A percentile compares a stretch with the other conserved stretches of the same genome.
These are phyloP conservation scores for Solanum pennellii DNA, from an alignment of 257 asterid species.

Conservation along the genomic window DNA sequence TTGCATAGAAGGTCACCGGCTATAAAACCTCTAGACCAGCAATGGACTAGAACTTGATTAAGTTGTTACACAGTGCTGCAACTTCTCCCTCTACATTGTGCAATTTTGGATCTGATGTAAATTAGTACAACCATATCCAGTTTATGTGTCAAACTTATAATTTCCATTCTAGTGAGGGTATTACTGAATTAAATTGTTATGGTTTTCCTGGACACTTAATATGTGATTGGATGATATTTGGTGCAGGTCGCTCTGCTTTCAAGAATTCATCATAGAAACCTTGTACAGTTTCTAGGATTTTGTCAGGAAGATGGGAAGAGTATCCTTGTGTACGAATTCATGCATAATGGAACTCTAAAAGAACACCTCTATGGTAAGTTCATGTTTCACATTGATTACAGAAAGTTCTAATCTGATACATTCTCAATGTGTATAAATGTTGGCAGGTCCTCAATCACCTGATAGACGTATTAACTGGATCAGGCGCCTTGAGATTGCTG, in stretches of 20 bases:
- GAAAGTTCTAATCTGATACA: neutral
- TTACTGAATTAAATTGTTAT: neutral
- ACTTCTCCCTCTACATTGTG: neutral
- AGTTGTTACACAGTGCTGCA: neutral
- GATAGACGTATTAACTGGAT: conserved; percentile 76
- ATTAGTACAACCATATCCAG: neutral
- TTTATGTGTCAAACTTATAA: neutral
- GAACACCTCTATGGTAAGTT: conserved; percentile 77
- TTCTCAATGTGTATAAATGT: neutral
- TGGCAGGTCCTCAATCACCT: conserved; percentile 50
- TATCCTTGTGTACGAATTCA: conserved; percentile 87
- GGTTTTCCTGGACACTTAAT: neutral
- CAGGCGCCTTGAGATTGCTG: conserved; percentile 95
- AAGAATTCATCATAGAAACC: conserved; percentile 95
- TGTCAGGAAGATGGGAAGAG: conserved; percentile 95
- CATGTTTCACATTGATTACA: neutral
- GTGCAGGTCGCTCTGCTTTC: conserved; percentile 93
- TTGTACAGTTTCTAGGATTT: conserved; percentile 89
- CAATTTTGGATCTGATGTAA: neutral
- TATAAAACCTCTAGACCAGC: neutral
- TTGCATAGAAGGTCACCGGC: neutral
- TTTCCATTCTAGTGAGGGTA: neutral
- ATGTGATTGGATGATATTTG: neutral
- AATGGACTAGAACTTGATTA: neutral
- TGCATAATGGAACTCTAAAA: conserved; percentile 93